Base-by-base conservation (phyloP, 2,329 filamentous ascomycete genomes). In the Fusarium drepaniforme region DNA sequence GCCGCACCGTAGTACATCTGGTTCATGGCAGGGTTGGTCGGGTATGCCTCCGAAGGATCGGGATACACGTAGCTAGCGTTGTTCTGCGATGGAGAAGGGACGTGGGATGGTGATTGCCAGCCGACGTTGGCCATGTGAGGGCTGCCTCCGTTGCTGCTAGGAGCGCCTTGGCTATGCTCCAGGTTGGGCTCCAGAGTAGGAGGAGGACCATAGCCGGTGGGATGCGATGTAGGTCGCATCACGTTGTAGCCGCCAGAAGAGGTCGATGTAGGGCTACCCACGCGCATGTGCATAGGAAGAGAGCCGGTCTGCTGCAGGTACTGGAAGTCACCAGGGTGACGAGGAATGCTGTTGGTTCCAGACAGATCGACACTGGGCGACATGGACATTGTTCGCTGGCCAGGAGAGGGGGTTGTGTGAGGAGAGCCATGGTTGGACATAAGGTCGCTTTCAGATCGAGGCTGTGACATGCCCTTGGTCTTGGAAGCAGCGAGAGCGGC, bases 71-170 rank as follows among this genome's bases (percentile, higher is more conserved):
- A 96, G 73, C 87, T 88, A 60, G 90, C 91, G 53, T 89, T 90
- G 53, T 86, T 84, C 72, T 95, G 93, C 11, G 93, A 93, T 12
- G 93, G 91, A 75, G 95, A 91, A 37, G 90, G 89, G 74, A 91
- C 90, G 76, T 96, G 93, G 3, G 92, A 91, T 5, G 95, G 95
- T 6, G 95, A 97, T 75, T 95, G 93, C 96, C 96, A 98, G 65
- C 94, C 93, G 72, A 94, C 89, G 71, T 89, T 91, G 72, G 86
- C 84, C 91, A 98, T 94, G 83, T 98, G 96, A 61, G 96, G 96
- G 82, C 95, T 98, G 64, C 94, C 93, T 67, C 87, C 91, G n/a
- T 90, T 92, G 81, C 94, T 97, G 66, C 88, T 88, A 60, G 86
- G 83, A 2, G 89, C 91, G 4, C 90, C 87, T 77, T 93, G 92